A percentile compares a stretch with the other conserved stretches of the same genome.
phyloP scores from a whole-genome alignment of 225 moss, liverwort and hornwort genomes.

The Polytrichum formosum region DNA sequence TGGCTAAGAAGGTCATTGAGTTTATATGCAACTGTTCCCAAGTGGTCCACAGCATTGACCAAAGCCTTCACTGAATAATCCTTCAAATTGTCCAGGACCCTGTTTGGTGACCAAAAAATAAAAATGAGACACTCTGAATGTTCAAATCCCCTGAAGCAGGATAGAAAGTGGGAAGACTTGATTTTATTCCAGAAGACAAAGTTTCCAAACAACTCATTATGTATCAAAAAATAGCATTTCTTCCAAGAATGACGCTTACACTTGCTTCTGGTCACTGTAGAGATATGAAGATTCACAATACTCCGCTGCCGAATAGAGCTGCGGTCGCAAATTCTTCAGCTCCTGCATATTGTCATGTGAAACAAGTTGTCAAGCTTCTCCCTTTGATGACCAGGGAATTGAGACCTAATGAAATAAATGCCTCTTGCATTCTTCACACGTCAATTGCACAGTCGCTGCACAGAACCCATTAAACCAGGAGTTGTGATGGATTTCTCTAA shows the following conservation, averaged over 20 bases:
- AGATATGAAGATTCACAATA: constrained; percentile 99
- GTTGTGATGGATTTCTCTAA: background rate
- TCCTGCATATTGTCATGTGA: constrained; percentile 53
- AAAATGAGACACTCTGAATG: constrained; percentile 11
- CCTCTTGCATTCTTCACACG: too few relatives aligned
- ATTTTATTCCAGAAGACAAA: constrained; percentile 3
- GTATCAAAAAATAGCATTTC: constrained; percentile 7
- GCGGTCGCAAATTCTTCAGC: constrained; percentile 94
- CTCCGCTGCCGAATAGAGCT: constrained; percentile 96
- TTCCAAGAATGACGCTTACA: constrained; percentile 40
- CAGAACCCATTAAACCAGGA: background rate
- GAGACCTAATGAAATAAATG: too few relatives aligned
- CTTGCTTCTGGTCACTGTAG: constrained; percentile 97
- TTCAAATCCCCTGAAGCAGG: constrained; percentile 3
- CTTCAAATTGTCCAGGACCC: constrained; percentile 94
- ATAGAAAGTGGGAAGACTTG: constrained; percentile 4
- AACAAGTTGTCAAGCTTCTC: constrained; percentile 15
- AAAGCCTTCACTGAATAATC: constrained; percentile 96
- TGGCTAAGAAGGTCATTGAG: constrained; percentile 92
- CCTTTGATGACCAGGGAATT: background rate
- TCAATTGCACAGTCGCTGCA: constrained; percentile 3
- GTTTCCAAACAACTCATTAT: constrained; percentile 7
- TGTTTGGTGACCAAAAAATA: constrained; percentile 16
- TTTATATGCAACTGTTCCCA: constrained; percentile 97
- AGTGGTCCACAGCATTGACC: constrained; percentile 96